Base-by-base conservation (phyloP, 2,329 filamentous ascomycete genomes). In the Cercospora zeae-maydis region DNA sequence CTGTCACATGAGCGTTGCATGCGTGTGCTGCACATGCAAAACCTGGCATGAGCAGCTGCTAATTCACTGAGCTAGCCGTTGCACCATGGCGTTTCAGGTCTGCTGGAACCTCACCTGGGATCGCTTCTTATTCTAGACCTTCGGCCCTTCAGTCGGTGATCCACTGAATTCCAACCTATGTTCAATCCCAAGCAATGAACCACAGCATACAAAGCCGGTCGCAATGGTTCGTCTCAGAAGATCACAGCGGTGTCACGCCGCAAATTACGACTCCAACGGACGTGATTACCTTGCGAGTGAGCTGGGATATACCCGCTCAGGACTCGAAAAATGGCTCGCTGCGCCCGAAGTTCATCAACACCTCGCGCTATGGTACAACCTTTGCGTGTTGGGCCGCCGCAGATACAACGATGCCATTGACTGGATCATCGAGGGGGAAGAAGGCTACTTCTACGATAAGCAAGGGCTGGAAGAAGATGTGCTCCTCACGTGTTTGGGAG, bases 201-300 rank as follows among this genome's bases (percentile, higher is more conserved):
- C 42, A 57, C 34, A 16, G 24, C 36, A 13, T 11, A 11, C 34
- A 19, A 13, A 21, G 42, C 31, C 27, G 42, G 10, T 16, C 11
- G 13, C 21, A 24, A 61, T 61, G 58, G 52, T 14, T 19, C 21
- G 19, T 21, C 64, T 59, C 19, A 65, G 68, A 14, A 66, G 67
- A 11, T 67, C 67, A 1, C 24, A 31, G n/a, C 36, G 70, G 9
- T 31, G 55, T 14, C 61, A 60, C 7, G 36, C 61, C 7, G 51
- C 60, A 6, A 42, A 21, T 19, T 64, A 70, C 57, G 63, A 67
- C 27, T 66, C 66, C 49, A 71, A 71, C 59, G 70, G 70, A 39
- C 63, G 70, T 13, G 67, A 70, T 11, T 70, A 66, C 47, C 60
- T 71, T 1, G 63, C 69, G 8, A 27, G 51, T 14, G n/a, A 53